These are phyloP conservation scores for Wickerhamomyces sp. DNA, from an alignment of 1,139 yeast species.

Conservation along the genomic window DNA sequence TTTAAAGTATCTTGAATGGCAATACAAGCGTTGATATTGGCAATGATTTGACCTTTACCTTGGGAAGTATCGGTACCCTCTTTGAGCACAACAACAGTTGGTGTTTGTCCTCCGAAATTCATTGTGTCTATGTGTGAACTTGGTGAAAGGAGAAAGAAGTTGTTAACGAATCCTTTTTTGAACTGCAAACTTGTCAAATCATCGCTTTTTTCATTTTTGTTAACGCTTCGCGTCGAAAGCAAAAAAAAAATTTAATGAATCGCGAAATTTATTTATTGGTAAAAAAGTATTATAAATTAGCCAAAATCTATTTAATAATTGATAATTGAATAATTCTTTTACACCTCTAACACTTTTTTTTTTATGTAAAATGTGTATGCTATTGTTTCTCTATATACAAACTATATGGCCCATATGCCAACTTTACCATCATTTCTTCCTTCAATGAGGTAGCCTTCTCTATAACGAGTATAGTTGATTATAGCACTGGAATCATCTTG, in stretches of 20 bases:
- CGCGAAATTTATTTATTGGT: no score
- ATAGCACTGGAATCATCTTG: constrained; percentile 27
- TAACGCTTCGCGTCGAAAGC: constrained; percentile 6
- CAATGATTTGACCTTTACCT: constrained; percentile 92
- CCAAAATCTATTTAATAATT: no score
- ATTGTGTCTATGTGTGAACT: constrained; percentile 30
- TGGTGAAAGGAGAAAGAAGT: no score
- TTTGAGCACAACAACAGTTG: constrained; percentile 93
- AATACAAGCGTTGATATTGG: constrained; percentile 92
- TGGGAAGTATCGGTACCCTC: constrained; percentile 98
- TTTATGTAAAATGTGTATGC: no score
- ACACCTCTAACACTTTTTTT: no score
- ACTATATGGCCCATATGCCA: constrained; percentile 55
- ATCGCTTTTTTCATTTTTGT: not conserved
- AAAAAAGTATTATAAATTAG: no score
- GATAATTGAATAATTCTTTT: no score
- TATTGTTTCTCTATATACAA: no score
- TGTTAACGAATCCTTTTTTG: not conserved
- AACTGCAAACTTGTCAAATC: not conserved
- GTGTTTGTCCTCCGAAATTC: constrained; percentile 91
- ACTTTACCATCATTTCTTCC: constrained; percentile 56
- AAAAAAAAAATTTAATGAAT: constrained; percentile 1
- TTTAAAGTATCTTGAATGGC: constrained; percentile 95
- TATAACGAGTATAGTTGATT: constrained; percentile 42
- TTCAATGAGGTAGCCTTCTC: constrained; percentile 59